Base-by-base conservation (phyloP, 768 basidiomycete genomes). In the Floccularia luteovirens region DNA sequence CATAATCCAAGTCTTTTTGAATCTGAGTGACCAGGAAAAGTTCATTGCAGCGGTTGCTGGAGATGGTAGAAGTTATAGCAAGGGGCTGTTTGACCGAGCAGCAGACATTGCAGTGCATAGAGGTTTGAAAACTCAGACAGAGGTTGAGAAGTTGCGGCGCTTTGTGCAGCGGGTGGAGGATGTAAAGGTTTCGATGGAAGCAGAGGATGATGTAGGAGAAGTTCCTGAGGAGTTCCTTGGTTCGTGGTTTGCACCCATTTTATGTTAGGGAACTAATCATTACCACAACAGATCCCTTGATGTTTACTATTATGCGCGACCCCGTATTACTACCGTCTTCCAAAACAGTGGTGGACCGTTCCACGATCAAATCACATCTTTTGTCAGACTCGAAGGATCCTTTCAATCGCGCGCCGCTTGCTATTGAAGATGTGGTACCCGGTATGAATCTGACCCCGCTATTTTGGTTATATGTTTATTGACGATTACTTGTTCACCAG, bases 201-300 rank as follows among this genome's bases (percentile, higher is more conserved):
- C 83, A 24, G 92, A 96, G 53, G 88, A 96, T 16, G 91, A 93
- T 53, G 63, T 91, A 21, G 91, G 87, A 22, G 96, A 98, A 14
- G 62, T 93, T 37, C 96, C 96, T 0, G 96, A 99, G 31, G 94
- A 99, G 57, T 98, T 85, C 71, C 59, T 92, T 36, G 93, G 92
- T 91, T 51, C 37, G 80, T 46, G 8, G 37, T 24, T 43, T 41
- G 37, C 28, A 32, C 49, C 27, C 32, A 43, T 11, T 36, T 14
- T 38, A 13, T 21, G 11, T 22, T 40, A 16, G 4, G 22, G 10
- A 45, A 13, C 22, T 40, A n/a, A 43, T 49, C 2, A 25, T 32
- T 37, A 27, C 19, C 33, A 20, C 39, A 12, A 31, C 14, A 93
- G 91, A 93, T 58, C 90, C 89, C 1, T 68, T 96, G 47, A 90